A percentile compares a stretch with the other conserved stretches of the same genome.
phyloP scores from a whole-genome alignment of 2,329 filamentous ascomycete genomes.

The Fusarium solani-melongenae region DNA sequence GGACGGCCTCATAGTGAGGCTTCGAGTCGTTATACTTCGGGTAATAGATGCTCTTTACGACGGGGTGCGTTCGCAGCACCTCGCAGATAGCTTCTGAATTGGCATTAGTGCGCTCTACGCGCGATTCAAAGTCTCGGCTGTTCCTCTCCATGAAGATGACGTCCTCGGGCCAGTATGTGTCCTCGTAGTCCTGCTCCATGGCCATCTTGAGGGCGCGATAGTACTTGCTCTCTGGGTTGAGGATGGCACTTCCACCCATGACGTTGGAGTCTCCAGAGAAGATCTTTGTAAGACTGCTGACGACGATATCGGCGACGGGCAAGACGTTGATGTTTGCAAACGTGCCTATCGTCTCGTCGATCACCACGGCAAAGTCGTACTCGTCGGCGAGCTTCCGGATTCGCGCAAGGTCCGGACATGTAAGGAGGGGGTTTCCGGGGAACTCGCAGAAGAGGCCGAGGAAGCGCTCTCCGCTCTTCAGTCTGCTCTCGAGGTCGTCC shows the following conservation, averaged over 20 bases:
- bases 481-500: slow-evolving; percentile 80
- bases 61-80: slow-evolving; percentile 68
- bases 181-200: slow-evolving; percentile 78
- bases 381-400: slow-evolving; percentile 82
- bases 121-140: slow-evolving; percentile 87
- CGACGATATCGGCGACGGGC: slow-evolving; percentile 88
- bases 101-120: slow-evolving; percentile 85
- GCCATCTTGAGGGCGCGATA: slow-evolving; percentile 76
- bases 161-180: slow-evolving; percentile 95
- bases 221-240: slow-evolving; percentile 74
- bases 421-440: slow-evolving; percentile 89
- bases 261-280: slow-evolving; percentile 98
- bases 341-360: slow-evolving; percentile 97
- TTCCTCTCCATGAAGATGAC: slow-evolving; percentile 95
- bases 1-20: slow-evolving; percentile 81
- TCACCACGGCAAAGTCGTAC: slow-evolving; percentile 88
- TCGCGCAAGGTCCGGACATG: slow-evolving; percentile 84
- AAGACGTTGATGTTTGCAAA: slow-evolving; percentile 96
- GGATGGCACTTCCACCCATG: slow-evolving; percentile 84
- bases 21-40: slow-evolving; percentile 81
- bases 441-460: slow-evolving; percentile 94
- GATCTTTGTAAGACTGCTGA: slow-evolving; percentile 95
- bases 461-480: slow-evolving; percentile 79
- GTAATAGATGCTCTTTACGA: slow-evolving; percentile 85
- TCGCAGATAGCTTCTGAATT: slow-evolving; percentile 88